A percentile compares a stretch with the other conserved stretches of the same genome.
phyloP scores from a whole-genome alignment of 495 filamentous ascomycete genomes.

The Massariosphaeria phaeospora region DNA sequence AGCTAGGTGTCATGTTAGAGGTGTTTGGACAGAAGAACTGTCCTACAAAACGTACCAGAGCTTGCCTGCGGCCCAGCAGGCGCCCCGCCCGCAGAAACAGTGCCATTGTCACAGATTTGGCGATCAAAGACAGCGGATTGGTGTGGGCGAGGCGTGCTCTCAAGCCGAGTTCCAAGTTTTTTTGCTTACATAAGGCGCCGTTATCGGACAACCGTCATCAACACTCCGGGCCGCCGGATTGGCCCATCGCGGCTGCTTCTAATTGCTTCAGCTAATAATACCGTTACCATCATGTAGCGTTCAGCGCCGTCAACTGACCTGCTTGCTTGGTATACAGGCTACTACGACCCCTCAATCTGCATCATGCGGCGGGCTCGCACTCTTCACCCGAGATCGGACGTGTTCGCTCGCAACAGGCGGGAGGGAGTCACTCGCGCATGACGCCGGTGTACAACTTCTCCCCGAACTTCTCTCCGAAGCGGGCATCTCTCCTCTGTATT shows the following conservation, averaged over 20 bases:
- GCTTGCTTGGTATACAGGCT: no score
- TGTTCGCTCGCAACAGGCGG: neutral
- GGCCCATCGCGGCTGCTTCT: neutral
- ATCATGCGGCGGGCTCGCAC: neutral
- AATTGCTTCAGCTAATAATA: conserved; percentile 10
- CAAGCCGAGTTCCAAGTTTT: neutral
- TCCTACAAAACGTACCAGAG: conserved; percentile 12
- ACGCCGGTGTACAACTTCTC: neutral
- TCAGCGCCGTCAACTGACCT: neutral
- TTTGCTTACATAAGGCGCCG: no score
- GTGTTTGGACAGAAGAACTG: conserved; percentile 3
- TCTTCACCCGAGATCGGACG: conserved; percentile 21
- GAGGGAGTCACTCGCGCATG: conserved; percentile 8
- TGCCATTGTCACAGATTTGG: conserved; percentile 19
- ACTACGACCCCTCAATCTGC: neutral
- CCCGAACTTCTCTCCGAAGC: neutral
- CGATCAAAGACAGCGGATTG: conserved; percentile 4
- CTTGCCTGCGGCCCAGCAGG: conserved; percentile 16
- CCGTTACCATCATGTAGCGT: neutral
- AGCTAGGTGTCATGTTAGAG: neutral
- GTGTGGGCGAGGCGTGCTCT: conserved; percentile 12
- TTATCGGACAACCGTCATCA: conserved; percentile 23
- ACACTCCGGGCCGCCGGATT: conserved; percentile 3
- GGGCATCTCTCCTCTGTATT: neutral
- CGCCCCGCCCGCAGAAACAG: conserved; percentile 26